Base-by-base conservation (phyloP, 257 asterid species). In the Jasminum sambac region DNA sequence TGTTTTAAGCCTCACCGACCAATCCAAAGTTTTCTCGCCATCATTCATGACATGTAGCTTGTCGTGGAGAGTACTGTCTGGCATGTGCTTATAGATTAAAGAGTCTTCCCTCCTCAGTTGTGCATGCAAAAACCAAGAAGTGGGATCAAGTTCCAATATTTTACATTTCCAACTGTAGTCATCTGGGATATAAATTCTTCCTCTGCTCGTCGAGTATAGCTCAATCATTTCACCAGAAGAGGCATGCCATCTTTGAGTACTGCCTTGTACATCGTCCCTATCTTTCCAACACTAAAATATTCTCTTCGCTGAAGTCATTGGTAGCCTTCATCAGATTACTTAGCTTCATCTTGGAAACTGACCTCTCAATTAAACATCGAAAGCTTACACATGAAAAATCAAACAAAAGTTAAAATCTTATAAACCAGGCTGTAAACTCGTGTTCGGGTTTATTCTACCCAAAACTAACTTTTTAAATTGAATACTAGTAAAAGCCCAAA, bases 111-210 rank as follows among this genome's bases (percentile, higher is more conserved):
- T 75, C 72, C 77, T 77, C 74, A 39, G 82, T 70, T 30, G 68
- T n/a, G n/a, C n/a, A n/a, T 38, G 74, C 87, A 83, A 67, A 83
- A 83, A n/a, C 87, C 87, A 48, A 82, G 23, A 37, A 82, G 84
- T 10, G 87, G 84, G 61, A 82, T 84, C 73, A 82, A 68, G 71
- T 77, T 82, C 12, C 65, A 65, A 76, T 82, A 72, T 40, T 74
- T 82, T n/a, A 82, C 79, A 6, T 68, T 76, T 52, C 87, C 87
- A 39, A 82, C 11, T 17, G 78, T 77, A 66, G 72, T 74, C 84
- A 82, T 82, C 71, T 82, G 82, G 26, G 87, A 75, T 12, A 43
- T 67, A 71, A 82, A 82, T 69, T 82, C 80, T 77, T 82, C 74
- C 75, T 79, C 87, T 0, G 80, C 73, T 69, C 76, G 84, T n/a